Evolutionary conservation across 768 basidiomycete genomes (phyloP), one percentile per base, ranked within the genome.

Genomic region (Lentinus brumalis): DNA sequence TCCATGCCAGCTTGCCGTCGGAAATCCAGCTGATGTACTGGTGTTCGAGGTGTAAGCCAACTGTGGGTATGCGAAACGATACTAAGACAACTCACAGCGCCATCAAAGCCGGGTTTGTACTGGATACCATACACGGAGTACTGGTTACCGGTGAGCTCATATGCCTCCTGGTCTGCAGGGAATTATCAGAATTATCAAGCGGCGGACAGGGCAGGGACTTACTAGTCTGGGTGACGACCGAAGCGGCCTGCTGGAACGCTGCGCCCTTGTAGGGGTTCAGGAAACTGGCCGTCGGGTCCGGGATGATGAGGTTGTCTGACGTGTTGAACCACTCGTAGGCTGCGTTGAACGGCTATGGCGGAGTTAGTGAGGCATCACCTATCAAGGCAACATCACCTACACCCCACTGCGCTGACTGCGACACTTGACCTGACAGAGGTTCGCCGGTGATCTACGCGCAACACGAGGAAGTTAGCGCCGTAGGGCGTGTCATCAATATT

Each of bases 11-110:
- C 69, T 85, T 73, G 61, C 76, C 80, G 59, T 87, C 79, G 39
- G 85, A 75, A 53, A 94, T 83, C 94, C 94, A 96, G 26, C 84
- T 79, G 65, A 96, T 91, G 71, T 94, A 96, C 82, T 89, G 44
- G 30, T 29, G 7, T 40, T 15, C 63, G 21, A 18, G 88, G 71
- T 94, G 80, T 41, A 86, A 82, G 83, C 83, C 93, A 76, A 83
- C 21, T 14, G 29, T 8, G 18, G 35, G 7, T 21, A 49, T 49
- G 11, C 26, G n/a, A 14, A 11, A 18, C 18, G n/a, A 11, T 38
- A 50, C 12, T 49, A 11, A 7, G 7, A 2, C 21, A 0, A 80
- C 84, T 65, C 60, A 88, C 86, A 41, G 79, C 86, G 60, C 77
- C 73, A 63, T 83, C 77, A 62, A 83, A 84, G 21, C 88, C 88